Base-by-base conservation (phyloP, 2,329 filamentous ascomycete genomes). In the Sarocladium brachiariae region DNA sequence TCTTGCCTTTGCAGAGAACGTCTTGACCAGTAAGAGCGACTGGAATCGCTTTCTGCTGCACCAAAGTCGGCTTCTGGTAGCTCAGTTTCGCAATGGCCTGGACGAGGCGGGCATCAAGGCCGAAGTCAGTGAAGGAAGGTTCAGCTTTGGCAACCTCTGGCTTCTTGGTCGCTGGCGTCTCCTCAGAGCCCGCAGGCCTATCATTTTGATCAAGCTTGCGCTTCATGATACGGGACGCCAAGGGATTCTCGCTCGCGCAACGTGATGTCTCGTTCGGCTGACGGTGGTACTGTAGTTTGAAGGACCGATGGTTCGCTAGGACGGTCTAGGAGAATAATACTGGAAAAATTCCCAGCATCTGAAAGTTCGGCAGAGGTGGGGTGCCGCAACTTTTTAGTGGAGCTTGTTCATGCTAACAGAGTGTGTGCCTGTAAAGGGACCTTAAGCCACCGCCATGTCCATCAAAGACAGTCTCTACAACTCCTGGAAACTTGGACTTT, bases 1-100 rank as follows among this genome's bases (percentile, higher is more conserved):
- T 97, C 68, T 92, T 95, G 33, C 92, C 89, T 63, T 92, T 90
- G 50, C 90, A 91, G 34, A 97, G 75, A 45, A 99, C 83, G 74
- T 97, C 90, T 62, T 89, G 85, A 11, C 93, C 92, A 56, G 90
- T 83, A 16, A 97, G 74, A 19, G 89, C 89, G 33, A 96, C 71
- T 1, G 93, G 93, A 55, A 99, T 95, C 1, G 89, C 88, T 67
- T 86, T 85, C 37, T 82, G 79, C 69, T 99, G 93, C 2, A 97
- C 87, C 11, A 85, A 78, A n/a, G 93, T 97, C 13, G 93, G 93
- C 52, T 83, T 83, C 55, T 84, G 77, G 71, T 91, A 97, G 66
- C 86, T 84, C 67, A 93, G 86, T 64, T 87, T 84, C 43, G 86
- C 85, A 58, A 97, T 79, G 50, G 87, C 90, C 72, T 96, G 89